Conservation (phyloP, 2,329 filamentous ascomycete species). For the Pyricularia pennisetigena region DNA sequence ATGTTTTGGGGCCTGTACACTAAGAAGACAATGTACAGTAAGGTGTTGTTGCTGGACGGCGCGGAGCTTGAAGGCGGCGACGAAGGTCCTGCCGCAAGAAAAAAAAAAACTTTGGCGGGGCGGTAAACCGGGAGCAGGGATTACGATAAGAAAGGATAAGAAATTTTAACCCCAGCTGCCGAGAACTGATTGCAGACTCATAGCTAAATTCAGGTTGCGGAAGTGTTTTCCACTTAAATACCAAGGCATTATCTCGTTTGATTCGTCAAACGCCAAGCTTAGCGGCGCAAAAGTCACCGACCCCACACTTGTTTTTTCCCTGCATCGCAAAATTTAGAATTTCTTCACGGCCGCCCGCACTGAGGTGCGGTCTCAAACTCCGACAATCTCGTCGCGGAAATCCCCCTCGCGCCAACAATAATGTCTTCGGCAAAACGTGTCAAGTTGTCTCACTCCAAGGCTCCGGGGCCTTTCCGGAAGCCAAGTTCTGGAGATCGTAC, state of each 20-base stretch:
- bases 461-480: neutral
- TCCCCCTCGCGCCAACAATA: neutral
- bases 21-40: neutral
- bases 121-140: neutral
- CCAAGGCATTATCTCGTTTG: neutral
- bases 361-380: neutral
- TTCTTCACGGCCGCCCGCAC: neutral
- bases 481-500: neutral
- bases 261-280: neutral
- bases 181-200: neutral
- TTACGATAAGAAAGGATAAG: neutral
- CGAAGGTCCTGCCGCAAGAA: slow-evolving; percentile 1
- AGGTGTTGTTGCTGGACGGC: neutral
- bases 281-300: neutral
- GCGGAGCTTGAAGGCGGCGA: neutral
- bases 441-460: neutral
- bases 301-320: neutral
- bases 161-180: slow-evolving; percentile 3
- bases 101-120: slow-evolving; percentile 8
- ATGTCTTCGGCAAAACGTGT: slow-evolving; percentile 2
- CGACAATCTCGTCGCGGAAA: neutral
- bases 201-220: neutral
- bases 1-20: neutral
- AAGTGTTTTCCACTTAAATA: neutral
- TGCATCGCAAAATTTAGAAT: neutral